Conservation (phyloP, 345 rosid genomes). For the Cochlearia excelsa region DNA sequence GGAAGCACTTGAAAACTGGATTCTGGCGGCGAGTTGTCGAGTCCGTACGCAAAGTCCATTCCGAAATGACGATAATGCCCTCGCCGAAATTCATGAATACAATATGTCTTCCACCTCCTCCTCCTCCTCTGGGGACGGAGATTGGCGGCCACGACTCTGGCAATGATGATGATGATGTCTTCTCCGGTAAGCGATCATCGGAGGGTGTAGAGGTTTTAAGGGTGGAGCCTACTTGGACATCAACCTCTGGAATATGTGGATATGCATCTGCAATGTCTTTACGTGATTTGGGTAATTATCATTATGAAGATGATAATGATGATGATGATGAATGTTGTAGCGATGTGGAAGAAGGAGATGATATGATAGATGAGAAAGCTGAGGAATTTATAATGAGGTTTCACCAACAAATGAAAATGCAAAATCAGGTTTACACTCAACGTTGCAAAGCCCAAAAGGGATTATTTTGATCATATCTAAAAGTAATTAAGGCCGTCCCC, state of each 20-base stretch:
- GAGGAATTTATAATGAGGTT: constrained; percentile 62
- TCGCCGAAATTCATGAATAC: constrained; percentile 32
- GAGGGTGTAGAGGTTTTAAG: constrained; percentile 33
- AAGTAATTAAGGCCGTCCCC: too few relatives aligned
- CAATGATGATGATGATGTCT: neutral
- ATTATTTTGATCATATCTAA: neutral
- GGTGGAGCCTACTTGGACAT: constrained; percentile 29
- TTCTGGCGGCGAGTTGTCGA: constrained; percentile 47
- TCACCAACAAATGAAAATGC: constrained; percentile 50
- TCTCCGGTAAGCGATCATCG: neutral
- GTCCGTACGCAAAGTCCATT: constrained; percentile 40
- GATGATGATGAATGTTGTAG: constrained; percentile 19
- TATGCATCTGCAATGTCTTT: constrained; percentile 51
- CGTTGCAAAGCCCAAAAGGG: constrained; percentile 30
- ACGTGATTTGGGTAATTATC: constrained; percentile 24
- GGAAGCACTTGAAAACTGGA: constrained; percentile 35
- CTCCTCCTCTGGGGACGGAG: constrained; percentile 8
- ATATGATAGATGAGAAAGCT: constrained; percentile 70
- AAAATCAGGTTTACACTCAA: constrained; percentile 30
- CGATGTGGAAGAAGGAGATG: constrained; percentile 45
- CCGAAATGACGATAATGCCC: constrained; percentile 27
- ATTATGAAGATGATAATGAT: constrained; percentile 21
- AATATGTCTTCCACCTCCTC: constrained; percentile 36
- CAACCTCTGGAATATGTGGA: constrained; percentile 31
- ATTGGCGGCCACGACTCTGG: neutral